Conservation (phyloP, 306 rosid genomes). For the Sicyos baderoa region DNA sequence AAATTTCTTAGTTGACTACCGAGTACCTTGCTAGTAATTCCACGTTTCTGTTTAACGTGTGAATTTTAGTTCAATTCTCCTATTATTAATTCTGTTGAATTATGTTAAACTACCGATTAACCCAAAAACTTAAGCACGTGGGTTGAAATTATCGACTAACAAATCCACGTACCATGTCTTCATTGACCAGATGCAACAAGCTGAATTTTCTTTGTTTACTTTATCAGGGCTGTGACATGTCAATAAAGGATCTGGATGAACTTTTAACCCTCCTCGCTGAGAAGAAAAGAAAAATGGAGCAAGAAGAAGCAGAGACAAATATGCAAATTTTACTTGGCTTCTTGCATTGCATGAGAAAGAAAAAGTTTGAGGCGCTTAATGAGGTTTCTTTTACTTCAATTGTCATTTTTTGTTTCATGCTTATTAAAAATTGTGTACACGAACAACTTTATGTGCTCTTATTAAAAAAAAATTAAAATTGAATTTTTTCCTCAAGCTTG, state of each 20-base stretch:
- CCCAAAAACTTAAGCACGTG: too few relatives aligned
- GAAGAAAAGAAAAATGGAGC: slow-evolving; percentile 96
- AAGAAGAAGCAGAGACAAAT: slow-evolving; percentile 94
- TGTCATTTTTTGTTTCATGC: neutral
- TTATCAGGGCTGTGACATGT: slow-evolving; percentile 79
- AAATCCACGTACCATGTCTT: neutral
- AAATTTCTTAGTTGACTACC: slow-evolving; percentile 4
- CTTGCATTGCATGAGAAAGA: slow-evolving; percentile 79
- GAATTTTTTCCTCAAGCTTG: neutral
- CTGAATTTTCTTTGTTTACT: neutral
- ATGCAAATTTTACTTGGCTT: slow-evolving; percentile 85
- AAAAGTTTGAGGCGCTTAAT: slow-evolving; percentile 70
- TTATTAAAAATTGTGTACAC: neutral
- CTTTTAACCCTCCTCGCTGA: slow-evolving; percentile 68
- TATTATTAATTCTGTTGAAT: too few relatives aligned
- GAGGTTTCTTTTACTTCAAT: slow-evolving; percentile 47
- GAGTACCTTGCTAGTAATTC: neutral
- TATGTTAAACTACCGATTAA: too few relatives aligned
- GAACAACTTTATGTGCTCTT: slow-evolving; percentile 9
- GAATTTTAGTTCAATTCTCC: neutral
- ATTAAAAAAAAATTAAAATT: neutral
- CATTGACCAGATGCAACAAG: neutral
- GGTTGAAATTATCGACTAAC: too few relatives aligned
- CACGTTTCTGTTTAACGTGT: neutral
- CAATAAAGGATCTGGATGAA: slow-evolving; percentile 74